Evolutionary conservation across 495 filamentous ascomycete genomes (phyloP).

Genomic region (Aspergillus avenaceus): DNA sequence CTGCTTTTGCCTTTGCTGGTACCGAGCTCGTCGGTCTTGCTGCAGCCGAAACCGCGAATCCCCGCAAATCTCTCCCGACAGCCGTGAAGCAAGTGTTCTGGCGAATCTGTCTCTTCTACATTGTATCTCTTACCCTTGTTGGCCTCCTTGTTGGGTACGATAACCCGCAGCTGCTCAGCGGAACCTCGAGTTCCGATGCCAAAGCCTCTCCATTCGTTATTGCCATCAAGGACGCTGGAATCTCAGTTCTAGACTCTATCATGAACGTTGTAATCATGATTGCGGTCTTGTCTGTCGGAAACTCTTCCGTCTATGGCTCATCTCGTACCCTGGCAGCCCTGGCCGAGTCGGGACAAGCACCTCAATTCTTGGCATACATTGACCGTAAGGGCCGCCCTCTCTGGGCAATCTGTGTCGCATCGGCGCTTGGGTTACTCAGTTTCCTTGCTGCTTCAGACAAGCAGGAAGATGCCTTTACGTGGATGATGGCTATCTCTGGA

Average conservation of each 20-base stretch:
- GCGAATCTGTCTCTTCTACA: constrained; percentile 87
- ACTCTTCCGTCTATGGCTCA: constrained; percentile 81
- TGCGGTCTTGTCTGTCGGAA: constrained; percentile 82
- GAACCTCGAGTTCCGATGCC: constrained; percentile 54
- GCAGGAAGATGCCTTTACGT: constrained; percentile 65
- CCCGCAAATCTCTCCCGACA: constrained; percentile 78
- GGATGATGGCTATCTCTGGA: constrained; percentile 88
- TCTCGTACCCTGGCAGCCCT: constrained; percentile 83
- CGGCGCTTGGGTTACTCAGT: constrained; percentile 66
- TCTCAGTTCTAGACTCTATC: constrained; percentile 68
- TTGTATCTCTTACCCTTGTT: constrained; percentile 68
- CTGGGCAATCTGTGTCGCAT: constrained; percentile 65
- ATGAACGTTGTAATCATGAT: constrained; percentile 92
- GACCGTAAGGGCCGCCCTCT: constrained; percentile 81
- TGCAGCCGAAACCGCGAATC: constrained; percentile 83
- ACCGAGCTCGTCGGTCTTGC: constrained; percentile 93
- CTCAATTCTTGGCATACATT: constrained; percentile 71
- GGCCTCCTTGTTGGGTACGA: constrained; percentile 72
- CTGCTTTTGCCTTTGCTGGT: constrained; percentile 87
- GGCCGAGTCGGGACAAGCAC: constrained; percentile 81
- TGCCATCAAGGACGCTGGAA: constrained; percentile 76
- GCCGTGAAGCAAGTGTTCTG: constrained; percentile 95
- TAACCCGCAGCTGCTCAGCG: constrained; percentile 55
- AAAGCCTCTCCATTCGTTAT: constrained; percentile 87
- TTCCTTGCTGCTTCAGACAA: constrained; percentile 69